A percentile compares a stretch with the other conserved stretches of the same genome.
Evolutionary conservation across 768 basidiomycete genomes (phyloP).

Genomic region (Phylloporus sp.): DNA sequence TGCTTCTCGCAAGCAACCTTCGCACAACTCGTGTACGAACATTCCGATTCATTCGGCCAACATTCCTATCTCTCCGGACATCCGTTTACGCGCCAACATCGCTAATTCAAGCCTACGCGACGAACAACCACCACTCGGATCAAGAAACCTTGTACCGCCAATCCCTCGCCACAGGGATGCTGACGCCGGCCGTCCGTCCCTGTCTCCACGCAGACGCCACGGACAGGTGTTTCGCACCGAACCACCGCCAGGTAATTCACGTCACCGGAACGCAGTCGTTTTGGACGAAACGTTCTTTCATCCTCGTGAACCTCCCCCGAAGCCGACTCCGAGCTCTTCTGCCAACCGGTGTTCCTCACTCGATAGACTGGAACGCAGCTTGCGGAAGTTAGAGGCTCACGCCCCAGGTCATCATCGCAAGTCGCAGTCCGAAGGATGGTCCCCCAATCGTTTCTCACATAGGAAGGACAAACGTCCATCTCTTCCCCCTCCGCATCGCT

Average conservation of each 20-base stretch:
- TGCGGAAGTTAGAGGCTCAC: conserved; percentile 30
- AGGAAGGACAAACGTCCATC: conserved; percentile 17
- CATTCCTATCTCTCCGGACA: not conserved
- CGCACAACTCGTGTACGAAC: not conserved
- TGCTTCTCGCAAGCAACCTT: conserved; percentile 7
- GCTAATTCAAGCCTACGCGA: not conserved
- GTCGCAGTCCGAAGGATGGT: conserved; percentile 14
- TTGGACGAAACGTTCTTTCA: conserved; percentile 10
- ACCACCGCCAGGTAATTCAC: not conserved
- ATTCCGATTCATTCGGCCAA: not conserved
- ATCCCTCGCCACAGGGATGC: conserved; percentile 7
- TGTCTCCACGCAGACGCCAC: conserved; percentile 18
- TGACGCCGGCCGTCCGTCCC: conserved; percentile 3
- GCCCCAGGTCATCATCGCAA: conserved; percentile 24
- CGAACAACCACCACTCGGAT: not conserved
- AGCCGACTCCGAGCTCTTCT: conserved; percentile 8
- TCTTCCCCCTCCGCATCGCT: conserved; percentile 13
- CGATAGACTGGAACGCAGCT: conserved; percentile 31
- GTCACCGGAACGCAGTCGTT: conserved; percentile 1
- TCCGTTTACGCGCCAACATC: not conserved
- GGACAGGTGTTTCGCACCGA: conserved; percentile 25
- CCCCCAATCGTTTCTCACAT: conserved; percentile 1
- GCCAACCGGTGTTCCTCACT: conserved; percentile 28
- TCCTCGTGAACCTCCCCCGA: conserved; percentile 20
- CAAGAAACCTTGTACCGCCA: not conserved